Percentiles rank a stretch among this genome's conserved stretches.
These are phyloP conservation scores for Gracilaria domingensis DNA, from an alignment of 23 red algal species.

Conservation along the genomic window DNA sequence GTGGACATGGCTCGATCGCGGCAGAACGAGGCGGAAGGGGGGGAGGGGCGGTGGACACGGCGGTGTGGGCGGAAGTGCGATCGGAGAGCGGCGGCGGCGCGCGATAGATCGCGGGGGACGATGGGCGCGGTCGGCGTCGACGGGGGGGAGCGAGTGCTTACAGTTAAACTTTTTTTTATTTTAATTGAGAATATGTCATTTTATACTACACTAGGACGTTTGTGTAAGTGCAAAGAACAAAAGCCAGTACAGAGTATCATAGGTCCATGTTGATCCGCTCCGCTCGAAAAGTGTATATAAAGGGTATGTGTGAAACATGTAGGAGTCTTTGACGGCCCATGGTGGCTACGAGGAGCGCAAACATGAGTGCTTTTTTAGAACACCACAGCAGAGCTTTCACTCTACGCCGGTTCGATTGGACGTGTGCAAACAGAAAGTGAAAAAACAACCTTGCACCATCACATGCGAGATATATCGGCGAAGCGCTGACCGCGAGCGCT, in stretches of 20 bases:
- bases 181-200: too few relatives aligned
- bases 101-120: background rate
- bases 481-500: background rate
- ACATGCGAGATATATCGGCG: conserved; percentile 1
- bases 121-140: background rate
- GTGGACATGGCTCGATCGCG: conserved; percentile 12
- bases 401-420: conserved; percentile 27
- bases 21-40: background rate
- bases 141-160: background rate
- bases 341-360: background rate
- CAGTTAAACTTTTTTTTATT: too few relatives aligned
- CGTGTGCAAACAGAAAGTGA: background rate
- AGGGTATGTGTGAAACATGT: background rate
- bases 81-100: background rate
- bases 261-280: too few relatives aligned
- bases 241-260: background rate
- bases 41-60: background rate
- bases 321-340: conserved; percentile 25
- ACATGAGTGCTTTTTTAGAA: conserved; percentile 32
- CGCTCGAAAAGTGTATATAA: too few relatives aligned
- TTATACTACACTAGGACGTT: too few relatives aligned
- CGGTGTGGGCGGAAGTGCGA: too few relatives aligned
- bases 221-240: too few relatives aligned
- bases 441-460: background rate
- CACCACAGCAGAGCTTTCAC: background rate